These are phyloP conservation scores for Chaetomium strumarium DNA, from an alignment of 2,329 filamentous ascomycete genomes.

Conservation along the genomic window DNA sequence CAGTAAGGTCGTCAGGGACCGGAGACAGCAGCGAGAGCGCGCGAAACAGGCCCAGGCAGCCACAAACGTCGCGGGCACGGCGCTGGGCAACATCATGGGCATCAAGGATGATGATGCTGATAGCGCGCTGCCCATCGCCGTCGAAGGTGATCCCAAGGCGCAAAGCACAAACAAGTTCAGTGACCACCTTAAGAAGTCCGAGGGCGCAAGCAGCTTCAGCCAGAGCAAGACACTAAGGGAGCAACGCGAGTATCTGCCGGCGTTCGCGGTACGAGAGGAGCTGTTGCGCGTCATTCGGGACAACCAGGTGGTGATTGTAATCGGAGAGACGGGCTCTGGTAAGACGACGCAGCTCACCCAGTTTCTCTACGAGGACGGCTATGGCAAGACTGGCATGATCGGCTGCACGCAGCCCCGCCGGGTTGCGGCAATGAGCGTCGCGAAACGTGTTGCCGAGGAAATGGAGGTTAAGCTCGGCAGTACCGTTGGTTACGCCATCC, in stretches of 20 bases:
- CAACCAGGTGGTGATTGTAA: conserved; percentile 94
- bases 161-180: conserved; percentile 67
- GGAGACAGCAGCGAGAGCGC: conserved; percentile 84
- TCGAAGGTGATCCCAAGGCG: conserved; percentile 57
- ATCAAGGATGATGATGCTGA: conserved; percentile 91
- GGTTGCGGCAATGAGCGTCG: conserved; percentile 98
- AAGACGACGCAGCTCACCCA: conserved; percentile 98
- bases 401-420: conserved; percentile 93
- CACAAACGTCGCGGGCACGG: conserved; percentile 86
- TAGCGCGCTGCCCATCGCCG: conserved; percentile 72
- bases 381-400: conserved; percentile 81
- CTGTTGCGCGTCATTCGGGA: conserved; percentile 86
- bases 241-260: conserved; percentile 87
- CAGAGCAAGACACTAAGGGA: conserved; percentile 85
- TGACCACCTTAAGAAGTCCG: conserved; percentile 79
- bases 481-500: conserved; percentile 91
- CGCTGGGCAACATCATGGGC: conserved; percentile 90
- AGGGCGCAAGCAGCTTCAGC: conserved; percentile 86
- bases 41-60: conserved; percentile 93
- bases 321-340: conserved; percentile 93
- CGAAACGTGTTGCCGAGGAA: conserved; percentile 95
- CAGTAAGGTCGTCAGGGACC: conserved; percentile 86
- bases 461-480: conserved; percentile 91
- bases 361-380: conserved; percentile 93
- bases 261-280: conserved; percentile 94